These are phyloP conservation scores for Tilletia indica DNA, from an alignment of 1,284 basidiomycete genomes.

Conservation along the genomic window DNA sequence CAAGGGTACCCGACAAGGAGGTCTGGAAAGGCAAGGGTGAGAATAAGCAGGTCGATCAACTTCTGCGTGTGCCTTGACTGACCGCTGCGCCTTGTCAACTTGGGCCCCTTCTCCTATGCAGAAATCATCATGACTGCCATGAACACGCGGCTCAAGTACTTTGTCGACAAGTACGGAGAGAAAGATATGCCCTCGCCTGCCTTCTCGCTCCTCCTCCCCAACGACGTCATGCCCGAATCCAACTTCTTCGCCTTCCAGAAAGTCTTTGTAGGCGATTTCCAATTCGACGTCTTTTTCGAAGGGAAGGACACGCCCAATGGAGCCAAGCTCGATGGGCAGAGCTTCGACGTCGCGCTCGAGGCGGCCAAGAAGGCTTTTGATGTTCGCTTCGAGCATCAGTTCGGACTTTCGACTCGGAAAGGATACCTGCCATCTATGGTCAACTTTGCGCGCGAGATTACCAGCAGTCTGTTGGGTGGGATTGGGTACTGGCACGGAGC, in stretches of 20 bases:
- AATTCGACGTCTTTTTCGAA: constrained; percentile 82
- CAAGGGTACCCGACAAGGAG: constrained; percentile 65
- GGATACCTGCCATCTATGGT: constrained; percentile 53
- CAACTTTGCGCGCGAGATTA: constrained; percentile 78
- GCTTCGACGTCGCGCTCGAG: constrained; percentile 68
- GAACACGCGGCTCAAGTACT: constrained; percentile 64
- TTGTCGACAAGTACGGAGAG: constrained; percentile 64
- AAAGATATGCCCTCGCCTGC: constrained; percentile 70
- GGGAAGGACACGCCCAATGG: constrained; percentile 65
- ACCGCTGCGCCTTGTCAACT: neutral
- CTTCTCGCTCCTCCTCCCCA: constrained; percentile 71
- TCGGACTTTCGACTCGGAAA: constrained; percentile 61
- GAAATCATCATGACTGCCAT: constrained; percentile 70
- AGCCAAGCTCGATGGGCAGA: constrained; percentile 63
- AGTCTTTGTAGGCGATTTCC: constrained; percentile 73
- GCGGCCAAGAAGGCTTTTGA: constrained; percentile 68
- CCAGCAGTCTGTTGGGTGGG: constrained; percentile 83
- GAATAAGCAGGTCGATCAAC: constrained; percentile 2
- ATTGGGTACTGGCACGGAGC: constrained; percentile 92
- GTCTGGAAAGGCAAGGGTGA: constrained; percentile 82
- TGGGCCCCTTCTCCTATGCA: constrained; percentile 44
- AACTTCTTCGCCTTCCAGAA: constrained; percentile 85
- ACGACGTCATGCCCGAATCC: constrained; percentile 70
- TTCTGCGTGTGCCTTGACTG: neutral
- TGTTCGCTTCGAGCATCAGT: constrained; percentile 67